Evolutionary conservation across 1,284 basidiomycete species (phyloP).

Genomic region (Tylopilus microsporus): DNA sequence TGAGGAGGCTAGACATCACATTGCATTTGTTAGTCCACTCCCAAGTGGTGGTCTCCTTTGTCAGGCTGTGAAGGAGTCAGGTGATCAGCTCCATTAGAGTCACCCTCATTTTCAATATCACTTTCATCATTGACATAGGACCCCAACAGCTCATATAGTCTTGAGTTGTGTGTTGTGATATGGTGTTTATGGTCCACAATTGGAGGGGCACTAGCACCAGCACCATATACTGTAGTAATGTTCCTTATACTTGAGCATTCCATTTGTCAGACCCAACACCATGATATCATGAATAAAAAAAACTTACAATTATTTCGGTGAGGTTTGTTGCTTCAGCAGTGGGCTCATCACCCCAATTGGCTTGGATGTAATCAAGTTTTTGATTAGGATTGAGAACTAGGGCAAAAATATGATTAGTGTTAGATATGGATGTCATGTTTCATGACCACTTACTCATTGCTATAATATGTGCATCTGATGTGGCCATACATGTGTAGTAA

Average conservation of each 20-base stretch:
- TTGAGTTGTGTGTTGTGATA: background rate
- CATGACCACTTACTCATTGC: constrained; percentile 24
- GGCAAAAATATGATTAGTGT: constrained; percentile 17
- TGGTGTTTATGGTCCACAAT: background rate
- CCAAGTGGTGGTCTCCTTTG: no score
- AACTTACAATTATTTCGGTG: constrained; percentile 10
- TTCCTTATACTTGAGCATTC: constrained; percentile 8
- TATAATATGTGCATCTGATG: constrained; percentile 13
- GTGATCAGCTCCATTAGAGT: no score
- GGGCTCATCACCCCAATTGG: constrained; percentile 16
- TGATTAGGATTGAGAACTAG: constrained; percentile 14
- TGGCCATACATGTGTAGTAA: constrained; percentile 19
- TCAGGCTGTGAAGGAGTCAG: no score
- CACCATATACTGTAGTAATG: constrained; percentile 1
- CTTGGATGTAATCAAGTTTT: constrained; percentile 21
- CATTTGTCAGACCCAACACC: background rate
- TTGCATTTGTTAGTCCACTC: no score
- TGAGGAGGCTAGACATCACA: no score
- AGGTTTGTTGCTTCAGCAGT: constrained; percentile 3
- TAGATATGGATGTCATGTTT: constrained; percentile 4
- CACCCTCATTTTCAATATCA: background rate
- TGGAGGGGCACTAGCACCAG: background rate
- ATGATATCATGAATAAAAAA: background rate
- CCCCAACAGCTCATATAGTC: background rate
- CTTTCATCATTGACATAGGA: background rate